These are phyloP conservation scores for Diplodia intermedia DNA, from an alignment of 2,329 filamentous ascomycete genomes.

Conservation along the genomic window DNA sequence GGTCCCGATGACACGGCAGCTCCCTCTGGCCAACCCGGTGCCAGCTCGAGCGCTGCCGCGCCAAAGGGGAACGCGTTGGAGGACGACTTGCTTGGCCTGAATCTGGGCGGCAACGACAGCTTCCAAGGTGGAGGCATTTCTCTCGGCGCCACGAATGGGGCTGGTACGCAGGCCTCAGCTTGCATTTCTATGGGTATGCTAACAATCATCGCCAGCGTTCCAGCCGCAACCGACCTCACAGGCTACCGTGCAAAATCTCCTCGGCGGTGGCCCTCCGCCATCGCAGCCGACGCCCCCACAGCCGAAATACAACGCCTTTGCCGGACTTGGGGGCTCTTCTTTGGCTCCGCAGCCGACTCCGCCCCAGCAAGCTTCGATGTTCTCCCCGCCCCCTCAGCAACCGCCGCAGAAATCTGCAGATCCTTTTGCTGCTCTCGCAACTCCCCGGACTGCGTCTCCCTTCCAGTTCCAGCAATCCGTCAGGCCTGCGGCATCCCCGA, in stretches of 20 bases:
- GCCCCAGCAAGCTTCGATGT: constrained; percentile 51
- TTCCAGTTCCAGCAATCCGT: constrained; percentile 57
- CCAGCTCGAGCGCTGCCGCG: constrained; percentile 50
- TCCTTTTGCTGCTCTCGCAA: constrained; percentile 66
- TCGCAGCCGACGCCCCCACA: constrained; percentile 55
- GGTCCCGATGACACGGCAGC: constrained; percentile 64
- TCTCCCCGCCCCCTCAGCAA: constrained; percentile 48
- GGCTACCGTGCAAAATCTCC: constrained; percentile 64
- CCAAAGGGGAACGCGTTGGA: constrained; percentile 73
- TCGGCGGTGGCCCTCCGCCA: constrained; percentile 52
- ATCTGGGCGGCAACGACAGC: constrained; percentile 67
- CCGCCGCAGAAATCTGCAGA: constrained; percentile 54
- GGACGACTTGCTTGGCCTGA: constrained; percentile 88
- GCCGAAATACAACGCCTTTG: constrained; percentile 65
- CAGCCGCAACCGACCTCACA: constrained; percentile 51
- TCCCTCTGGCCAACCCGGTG: constrained; percentile 42
- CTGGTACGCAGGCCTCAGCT: constrained; percentile 35
- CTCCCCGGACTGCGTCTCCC: constrained; percentile 58
- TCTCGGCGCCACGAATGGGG: constrained; percentile 66
- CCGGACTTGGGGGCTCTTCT: constrained; percentile 55
- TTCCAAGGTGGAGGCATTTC: constrained; percentile 83
- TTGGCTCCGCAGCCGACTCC: constrained; percentile 52
- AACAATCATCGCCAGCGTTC: constrained; percentile 9
- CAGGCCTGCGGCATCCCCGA: constrained; percentile 42
- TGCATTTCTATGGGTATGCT: constrained; percentile 11